A percentile compares a stretch with the other conserved stretches of the same genome.
These are phyloP conservation scores for Aspergillus bridgeri DNA, from an alignment of 495 filamentous ascomycete species.

Conservation along the genomic window DNA sequence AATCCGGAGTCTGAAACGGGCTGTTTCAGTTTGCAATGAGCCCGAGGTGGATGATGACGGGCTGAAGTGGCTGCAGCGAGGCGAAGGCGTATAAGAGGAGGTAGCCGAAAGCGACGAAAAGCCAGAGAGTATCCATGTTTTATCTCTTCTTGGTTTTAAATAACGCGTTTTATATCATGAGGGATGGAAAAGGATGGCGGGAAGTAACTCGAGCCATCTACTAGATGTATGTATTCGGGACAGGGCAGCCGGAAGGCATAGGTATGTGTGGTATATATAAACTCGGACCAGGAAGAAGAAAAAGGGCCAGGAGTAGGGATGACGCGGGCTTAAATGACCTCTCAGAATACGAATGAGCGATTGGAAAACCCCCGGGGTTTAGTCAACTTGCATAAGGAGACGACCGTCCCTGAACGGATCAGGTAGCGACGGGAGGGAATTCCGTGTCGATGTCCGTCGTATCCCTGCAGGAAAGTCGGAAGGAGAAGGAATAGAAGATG, in stretches of 20 bases:
- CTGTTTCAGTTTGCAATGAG: constrained; percentile 21
- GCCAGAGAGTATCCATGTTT: constrained; percentile 35
- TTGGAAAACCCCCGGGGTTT: neutral
- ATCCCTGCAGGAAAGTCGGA: neutral
- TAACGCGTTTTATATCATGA: neutral
- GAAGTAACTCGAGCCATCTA: neutral
- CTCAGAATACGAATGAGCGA: neutral
- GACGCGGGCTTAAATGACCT: neutral
- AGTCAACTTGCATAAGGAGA: neutral
- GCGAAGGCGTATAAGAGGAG: constrained; percentile 43
- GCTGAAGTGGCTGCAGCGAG: constrained; percentile 22
- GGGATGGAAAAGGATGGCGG: neutral
- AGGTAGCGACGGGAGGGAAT: constrained; percentile 11
- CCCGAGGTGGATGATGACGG: constrained; percentile 8
- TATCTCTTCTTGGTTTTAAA: neutral
- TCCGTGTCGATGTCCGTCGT: neutral
- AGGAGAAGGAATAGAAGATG: neutral
- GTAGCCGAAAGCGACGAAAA: constrained; percentile 40
- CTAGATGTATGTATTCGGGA: neutral
- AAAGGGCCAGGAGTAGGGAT: neutral
- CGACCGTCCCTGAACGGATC: neutral
- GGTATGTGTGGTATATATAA: too few species aligned
- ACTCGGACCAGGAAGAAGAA: too few species aligned
- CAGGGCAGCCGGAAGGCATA: too few species aligned
- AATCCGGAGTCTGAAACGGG: neutral